These are phyloP conservation scores for Antarctomyces pellizariae DNA, from an alignment of 495 filamentous ascomycete genomes.

Conservation along the genomic window DNA sequence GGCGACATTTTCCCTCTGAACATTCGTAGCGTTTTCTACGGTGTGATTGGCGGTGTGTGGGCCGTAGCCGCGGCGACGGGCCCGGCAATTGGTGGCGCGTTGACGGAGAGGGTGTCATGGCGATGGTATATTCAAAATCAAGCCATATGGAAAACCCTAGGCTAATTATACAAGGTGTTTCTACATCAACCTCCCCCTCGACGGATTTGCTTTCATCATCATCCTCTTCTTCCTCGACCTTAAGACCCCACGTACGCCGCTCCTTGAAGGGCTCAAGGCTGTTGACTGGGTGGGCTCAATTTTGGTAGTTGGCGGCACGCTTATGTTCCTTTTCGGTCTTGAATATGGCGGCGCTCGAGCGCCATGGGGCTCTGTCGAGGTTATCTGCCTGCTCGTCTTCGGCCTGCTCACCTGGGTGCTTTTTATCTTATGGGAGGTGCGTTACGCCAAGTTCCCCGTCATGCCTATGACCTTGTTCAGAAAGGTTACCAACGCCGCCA, in stretches of 20 bases:
- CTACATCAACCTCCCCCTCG: too few relatives aligned
- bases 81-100: slow-evolving; percentile 53
- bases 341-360: slow-evolving; percentile 54
- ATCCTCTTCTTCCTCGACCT: slow-evolving; percentile 50
- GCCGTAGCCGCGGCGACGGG: slow-evolving; percentile 50
- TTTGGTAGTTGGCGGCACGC: slow-evolving; percentile 46
- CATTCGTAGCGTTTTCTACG: slow-evolving; percentile 34
- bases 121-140: slow-evolving; percentile 16
- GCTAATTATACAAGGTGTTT: too few relatives aligned
- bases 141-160: too few relatives aligned
- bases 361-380: slow-evolving; percentile 51
- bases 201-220: slow-evolving; percentile 40
- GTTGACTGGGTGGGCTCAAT: slow-evolving; percentile 58
- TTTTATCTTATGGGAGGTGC: slow-evolving; percentile 47
- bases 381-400: slow-evolving; percentile 61
- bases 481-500: slow-evolving; percentile 30
- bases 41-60: slow-evolving; percentile 43
- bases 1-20: slow-evolving; percentile 55
- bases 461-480: slow-evolving; percentile 52
- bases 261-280: slow-evolving; percentile 43
- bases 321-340: slow-evolving; percentile 65
- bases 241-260: slow-evolving; percentile 49
- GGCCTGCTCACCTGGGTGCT: slow-evolving; percentile 35
- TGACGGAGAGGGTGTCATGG: slow-evolving; percentile 33
- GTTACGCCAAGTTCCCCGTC: slow-evolving; percentile 50